Base-by-base conservation (phyloP, 2,329 filamentous ascomycete species). In the Xylariaceae sp. region DNA sequence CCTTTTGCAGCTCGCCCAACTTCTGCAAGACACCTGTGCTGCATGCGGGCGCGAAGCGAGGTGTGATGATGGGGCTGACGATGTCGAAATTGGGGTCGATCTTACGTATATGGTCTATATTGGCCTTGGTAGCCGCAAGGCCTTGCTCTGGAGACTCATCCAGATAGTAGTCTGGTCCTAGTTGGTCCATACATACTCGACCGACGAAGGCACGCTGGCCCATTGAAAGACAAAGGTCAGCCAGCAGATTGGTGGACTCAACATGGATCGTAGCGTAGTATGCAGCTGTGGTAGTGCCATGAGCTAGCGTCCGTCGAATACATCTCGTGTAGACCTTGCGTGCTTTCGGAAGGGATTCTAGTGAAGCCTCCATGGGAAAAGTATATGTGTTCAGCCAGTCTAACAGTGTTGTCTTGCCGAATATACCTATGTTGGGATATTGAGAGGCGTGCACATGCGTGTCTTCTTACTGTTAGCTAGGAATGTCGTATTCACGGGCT, bases 301-400 rank as follows among this genome's bases (percentile, higher is more conserved):
- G 82, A 17, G 87, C 78, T 9, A 98, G 78, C 0, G 89, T 95
- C 35, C 87, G 81, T 22, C 80, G 73, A 49, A 98, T 79, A 49
- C 87, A 85, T 43, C 85, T 83, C 18, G 76, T 75, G 67, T 97
- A 98, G 47, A 94, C 82, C 28, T 70, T 72, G 12, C 71, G 72
- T 1, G 89, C 89, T 56, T 78, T 81, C 41, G 66, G 50, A 4
- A 81, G 67, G 48, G 80, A 72, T 6, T 73, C 67, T 45, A 96
- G 80, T 9, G 85, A 89, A 1, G 83, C 73, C 65, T 98, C 93
- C 48, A 95, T 78, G 0, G 93, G 93, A 60, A 97, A 98, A 0
- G 93, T 98, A 69, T 98, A 97, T 13, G 75, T 93, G 55, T 90
- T 79, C 4, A 98, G 74, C 93, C 93, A 98, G 66, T 93, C 85